phyloP scores from a whole-genome alignment of 495 filamentous ascomycete genomes.

The Penicillium turbatum region DNA sequence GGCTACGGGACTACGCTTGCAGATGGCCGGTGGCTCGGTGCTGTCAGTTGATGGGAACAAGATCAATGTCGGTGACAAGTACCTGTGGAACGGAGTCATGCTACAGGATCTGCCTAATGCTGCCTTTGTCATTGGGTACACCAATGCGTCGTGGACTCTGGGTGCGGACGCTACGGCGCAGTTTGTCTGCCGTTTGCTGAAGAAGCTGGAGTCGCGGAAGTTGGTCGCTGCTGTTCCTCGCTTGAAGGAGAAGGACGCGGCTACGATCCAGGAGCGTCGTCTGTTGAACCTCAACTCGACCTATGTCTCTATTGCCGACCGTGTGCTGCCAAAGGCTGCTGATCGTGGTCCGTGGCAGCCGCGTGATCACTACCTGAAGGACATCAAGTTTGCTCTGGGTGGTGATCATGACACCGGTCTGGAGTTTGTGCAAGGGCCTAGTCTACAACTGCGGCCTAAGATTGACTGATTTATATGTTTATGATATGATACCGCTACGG shows the following conservation, averaged over 20 bases:
- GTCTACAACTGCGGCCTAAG: slow-evolving; percentile 20
- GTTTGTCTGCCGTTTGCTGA: slow-evolving; percentile 43
- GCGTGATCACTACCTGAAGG: slow-evolving; percentile 50
- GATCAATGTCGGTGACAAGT: slow-evolving; percentile 42
- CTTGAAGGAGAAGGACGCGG: slow-evolving; percentile 28
- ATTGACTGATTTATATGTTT: slow-evolving; percentile 14
- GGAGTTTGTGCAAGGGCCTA: slow-evolving; percentile 31
- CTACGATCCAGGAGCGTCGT: slow-evolving; percentile 30
- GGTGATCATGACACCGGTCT: slow-evolving; percentile 41
- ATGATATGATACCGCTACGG: slow-evolving; percentile 5
- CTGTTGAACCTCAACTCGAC: slow-evolving; percentile 48
- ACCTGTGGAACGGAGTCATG: slow-evolving; percentile 59
- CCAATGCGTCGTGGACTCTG: slow-evolving; percentile 57
- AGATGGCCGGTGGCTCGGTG: slow-evolving; percentile 46
- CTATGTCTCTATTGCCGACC: slow-evolving; percentile 43
- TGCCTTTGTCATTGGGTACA: slow-evolving; percentile 53
- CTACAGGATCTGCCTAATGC: slow-evolving; percentile 56
- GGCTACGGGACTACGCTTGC: slow-evolving; percentile 64
- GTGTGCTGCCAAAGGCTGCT: slow-evolving; percentile 40
- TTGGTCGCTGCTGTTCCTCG: slow-evolving; percentile 37
- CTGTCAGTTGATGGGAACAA: slow-evolving; percentile 54
- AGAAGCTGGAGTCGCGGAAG: slow-evolving; percentile 38
- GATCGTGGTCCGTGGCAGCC: slow-evolving; percentile 52
- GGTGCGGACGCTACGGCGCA: slow-evolving; percentile 52
- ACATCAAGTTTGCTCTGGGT: slow-evolving; percentile 46